Percentiles rank a stretch among this genome's conserved stretches.
Conservation (phyloP, 306 rosid species). For the Cucumis hystrix region DNA sequence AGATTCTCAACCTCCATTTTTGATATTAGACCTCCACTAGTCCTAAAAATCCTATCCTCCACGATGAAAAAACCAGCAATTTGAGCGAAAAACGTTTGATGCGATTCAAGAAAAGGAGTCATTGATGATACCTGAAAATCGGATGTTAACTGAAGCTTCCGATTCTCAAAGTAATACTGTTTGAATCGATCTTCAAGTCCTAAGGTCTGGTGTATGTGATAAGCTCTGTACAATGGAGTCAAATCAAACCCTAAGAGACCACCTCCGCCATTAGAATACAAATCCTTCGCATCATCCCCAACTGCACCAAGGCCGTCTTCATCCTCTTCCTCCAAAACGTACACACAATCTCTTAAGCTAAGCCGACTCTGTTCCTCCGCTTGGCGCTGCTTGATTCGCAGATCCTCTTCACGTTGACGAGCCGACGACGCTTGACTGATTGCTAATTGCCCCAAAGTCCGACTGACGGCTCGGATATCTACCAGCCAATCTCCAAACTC, state of each 20-base stretch:
- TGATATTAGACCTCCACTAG: slow-evolving; percentile 83
- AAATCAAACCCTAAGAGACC: slow-evolving; percentile 67
- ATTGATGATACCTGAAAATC: slow-evolving; percentile 98
- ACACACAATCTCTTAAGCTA: slow-evolving; percentile 80
- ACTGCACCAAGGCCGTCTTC: slow-evolving; percentile 40
- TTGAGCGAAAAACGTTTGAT: slow-evolving; percentile 92
- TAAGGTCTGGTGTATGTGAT: slow-evolving; percentile 80
- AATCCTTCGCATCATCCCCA: slow-evolving; percentile 34
- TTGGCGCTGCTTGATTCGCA: slow-evolving; percentile 91
- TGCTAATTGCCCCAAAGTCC: slow-evolving; percentile 86
- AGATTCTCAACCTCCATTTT: slow-evolving; percentile 91
- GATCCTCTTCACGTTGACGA: slow-evolving; percentile 95
- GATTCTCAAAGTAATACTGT: slow-evolving; percentile 78
- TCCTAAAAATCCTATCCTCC: slow-evolving; percentile 83
- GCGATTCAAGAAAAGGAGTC: slow-evolving; percentile 98
- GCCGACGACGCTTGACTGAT: slow-evolving; percentile 92
- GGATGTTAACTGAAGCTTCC: slow-evolving; percentile 91
- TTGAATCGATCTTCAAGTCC: slow-evolving; percentile 89
- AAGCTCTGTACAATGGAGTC: slow-evolving; percentile 77
- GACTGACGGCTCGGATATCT: slow-evolving; percentile 85
- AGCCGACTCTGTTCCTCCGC: slow-evolving; percentile 99
- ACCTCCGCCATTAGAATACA: slow-evolving; percentile 30
- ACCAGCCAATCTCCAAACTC: slow-evolving; percentile 97
- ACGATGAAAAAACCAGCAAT: slow-evolving; percentile 94
- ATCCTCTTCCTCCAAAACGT: slow-evolving; percentile 80